phyloP scores from a whole-genome alignment of 495 filamentous ascomycete species.

The Evernia prunastri region DNA sequence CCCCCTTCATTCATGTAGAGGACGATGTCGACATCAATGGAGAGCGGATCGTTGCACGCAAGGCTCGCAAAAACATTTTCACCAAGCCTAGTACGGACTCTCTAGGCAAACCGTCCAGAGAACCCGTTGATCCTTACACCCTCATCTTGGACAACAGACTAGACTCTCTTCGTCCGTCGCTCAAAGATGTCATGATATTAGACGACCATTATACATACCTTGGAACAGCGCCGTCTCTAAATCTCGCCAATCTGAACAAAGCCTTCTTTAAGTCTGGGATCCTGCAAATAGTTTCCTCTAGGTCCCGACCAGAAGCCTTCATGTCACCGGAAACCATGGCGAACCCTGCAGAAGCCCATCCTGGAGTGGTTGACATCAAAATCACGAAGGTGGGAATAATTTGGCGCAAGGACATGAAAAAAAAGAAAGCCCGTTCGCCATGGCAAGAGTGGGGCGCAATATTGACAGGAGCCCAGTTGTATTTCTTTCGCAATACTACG shows the following conservation, averaged over 20 bases:
- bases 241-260: constrained; percentile 71
- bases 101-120: constrained; percentile 57
- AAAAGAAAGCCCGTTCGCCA: constrained; percentile 87
- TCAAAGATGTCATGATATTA: constrained; percentile 86
- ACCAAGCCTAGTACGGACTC: constrained; percentile 58
- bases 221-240: constrained; percentile 64
- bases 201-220: constrained; percentile 89
- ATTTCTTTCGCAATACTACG: constrained; percentile 85
- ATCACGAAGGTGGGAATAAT: constrained; percentile 92
- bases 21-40: constrained; percentile 79
- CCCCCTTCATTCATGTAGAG: constrained; percentile 93
- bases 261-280: constrained; percentile 87
- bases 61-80: constrained; percentile 64
- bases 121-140: constrained; percentile 91
- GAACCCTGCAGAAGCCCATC: constrained; percentile 81
- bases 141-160: constrained; percentile 85
- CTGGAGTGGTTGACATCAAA: constrained; percentile 94
- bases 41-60: constrained; percentile 64
- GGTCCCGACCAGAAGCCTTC: constrained; percentile 91
- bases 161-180: constrained; percentile 69
- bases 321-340: constrained; percentile 75
- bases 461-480: constrained; percentile 88
- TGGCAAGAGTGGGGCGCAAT: constrained; percentile 99
- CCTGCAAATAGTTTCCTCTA: constrained; percentile 85
- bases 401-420: constrained; percentile 93